These are phyloP conservation scores for Clonostachys rhizophaga DNA, from an alignment of 2,329 filamentous ascomycete species.

Conservation along the genomic window DNA sequence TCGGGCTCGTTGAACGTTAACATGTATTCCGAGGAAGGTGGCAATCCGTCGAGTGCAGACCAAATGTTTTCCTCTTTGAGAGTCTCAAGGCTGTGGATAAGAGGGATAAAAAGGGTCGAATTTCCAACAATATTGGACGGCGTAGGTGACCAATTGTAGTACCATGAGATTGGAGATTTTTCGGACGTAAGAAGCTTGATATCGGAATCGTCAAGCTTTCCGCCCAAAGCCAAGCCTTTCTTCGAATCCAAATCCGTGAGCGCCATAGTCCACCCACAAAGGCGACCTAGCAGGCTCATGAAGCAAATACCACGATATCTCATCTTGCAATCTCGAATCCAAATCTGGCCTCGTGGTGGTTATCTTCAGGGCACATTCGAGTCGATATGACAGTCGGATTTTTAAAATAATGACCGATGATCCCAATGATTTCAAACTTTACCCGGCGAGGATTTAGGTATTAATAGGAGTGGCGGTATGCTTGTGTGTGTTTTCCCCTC, in stretches of 20 bases:
- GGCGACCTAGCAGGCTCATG: too few species aligned
- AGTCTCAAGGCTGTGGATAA: slow-evolving; percentile 28
- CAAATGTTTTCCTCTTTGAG: slow-evolving; percentile 16
- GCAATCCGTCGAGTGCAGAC: slow-evolving; percentile 16
- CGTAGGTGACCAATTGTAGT: slow-evolving; percentile 34
- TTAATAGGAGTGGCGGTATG: too few species aligned
- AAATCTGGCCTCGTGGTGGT: too few species aligned
- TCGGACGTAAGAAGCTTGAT: slow-evolving; percentile 25
- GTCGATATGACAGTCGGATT: too few species aligned
- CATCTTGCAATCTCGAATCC: too few species aligned
- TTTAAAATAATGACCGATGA: too few species aligned
- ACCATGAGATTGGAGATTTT: slow-evolving; percentile 31
- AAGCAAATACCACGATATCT: too few species aligned
- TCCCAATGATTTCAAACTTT: too few species aligned
- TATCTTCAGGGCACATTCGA: too few species aligned
- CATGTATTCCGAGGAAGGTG: slow-evolving; percentile 26
- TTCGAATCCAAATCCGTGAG: background rate
- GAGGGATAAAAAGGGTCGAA: slow-evolving; percentile 25
- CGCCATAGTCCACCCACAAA: too few species aligned
- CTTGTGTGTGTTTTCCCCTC: too few species aligned
- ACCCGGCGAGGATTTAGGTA: too few species aligned
- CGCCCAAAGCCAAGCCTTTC: slow-evolving; percentile 1
- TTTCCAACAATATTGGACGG: slow-evolving; percentile 13
- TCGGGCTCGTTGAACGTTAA: slow-evolving; percentile 37
- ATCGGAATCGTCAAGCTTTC: slow-evolving; percentile 13